phyloP scores from a whole-genome alignment of 495 filamentous ascomycete species.

The Annulohypoxylon maeteangense region DNA sequence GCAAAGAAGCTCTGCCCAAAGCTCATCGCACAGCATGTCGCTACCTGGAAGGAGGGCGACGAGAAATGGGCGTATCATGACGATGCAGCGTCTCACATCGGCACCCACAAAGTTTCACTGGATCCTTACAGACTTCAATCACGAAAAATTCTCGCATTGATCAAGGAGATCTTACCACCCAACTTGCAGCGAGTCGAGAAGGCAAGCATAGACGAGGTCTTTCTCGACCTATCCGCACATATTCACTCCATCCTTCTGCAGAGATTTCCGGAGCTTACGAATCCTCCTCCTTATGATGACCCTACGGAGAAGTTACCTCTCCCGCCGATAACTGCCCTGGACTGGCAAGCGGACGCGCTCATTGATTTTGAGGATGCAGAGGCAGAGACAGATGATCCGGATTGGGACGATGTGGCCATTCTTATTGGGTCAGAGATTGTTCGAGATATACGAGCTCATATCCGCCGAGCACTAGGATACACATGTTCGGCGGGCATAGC shows the following conservation, averaged over 20 bases:
- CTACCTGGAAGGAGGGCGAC: slow-evolving; percentile 93
- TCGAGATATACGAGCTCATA: slow-evolving; percentile 72
- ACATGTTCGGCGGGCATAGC: slow-evolving; percentile 92
- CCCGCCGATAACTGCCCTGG: slow-evolving; percentile 77
- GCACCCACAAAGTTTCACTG: slow-evolving; percentile 89
- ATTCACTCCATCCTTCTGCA: slow-evolving; percentile 79
- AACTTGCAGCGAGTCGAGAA: slow-evolving; percentile 84
- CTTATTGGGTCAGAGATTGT: slow-evolving; percentile 89
- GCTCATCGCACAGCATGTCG: slow-evolving; percentile 89
- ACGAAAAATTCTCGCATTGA: slow-evolving; percentile 79
- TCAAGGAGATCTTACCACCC: slow-evolving; percentile 76
- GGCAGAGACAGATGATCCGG: slow-evolving; percentile 81
- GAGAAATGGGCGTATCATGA: slow-evolving; percentile 89
- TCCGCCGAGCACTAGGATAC: slow-evolving; percentile 78
- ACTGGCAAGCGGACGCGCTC: slow-evolving; percentile 84
- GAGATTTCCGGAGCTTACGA: slow-evolving; percentile 78
- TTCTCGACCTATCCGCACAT: slow-evolving; percentile 87
- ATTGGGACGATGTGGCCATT: slow-evolving; percentile 96
- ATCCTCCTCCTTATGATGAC: slow-evolving; percentile 74
- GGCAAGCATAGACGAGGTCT: slow-evolving; percentile 90
- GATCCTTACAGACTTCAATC: slow-evolving; percentile 93
- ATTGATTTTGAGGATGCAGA: slow-evolving; percentile 78
- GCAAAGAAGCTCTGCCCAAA: slow-evolving; percentile 90
- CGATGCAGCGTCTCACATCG: slow-evolving; percentile 79
- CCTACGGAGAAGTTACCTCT: slow-evolving; percentile 74